Percentiles rank a stretch among this genome's conserved stretches.
Conservation (phyloP, 352 stramenopile genomes). For the Pythium phragmiticola region DNA sequence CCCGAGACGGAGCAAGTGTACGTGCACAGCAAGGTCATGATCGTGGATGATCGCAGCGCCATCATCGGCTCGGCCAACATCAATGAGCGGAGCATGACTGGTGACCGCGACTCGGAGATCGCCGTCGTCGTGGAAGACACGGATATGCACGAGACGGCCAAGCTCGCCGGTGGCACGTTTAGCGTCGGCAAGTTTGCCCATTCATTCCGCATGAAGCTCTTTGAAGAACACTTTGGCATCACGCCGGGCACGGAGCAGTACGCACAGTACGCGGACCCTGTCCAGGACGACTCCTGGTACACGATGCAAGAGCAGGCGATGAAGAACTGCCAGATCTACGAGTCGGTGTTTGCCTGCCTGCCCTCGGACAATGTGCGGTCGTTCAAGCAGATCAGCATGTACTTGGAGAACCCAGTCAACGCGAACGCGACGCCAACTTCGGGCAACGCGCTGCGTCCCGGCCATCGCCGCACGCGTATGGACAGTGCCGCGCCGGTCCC, state of each 20-base stretch:
- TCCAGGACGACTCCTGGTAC: conserved; percentile 60
- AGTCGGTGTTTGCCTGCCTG: conserved; percentile 80
- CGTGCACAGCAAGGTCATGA: conserved; percentile 91
- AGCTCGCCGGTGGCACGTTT: conserved; percentile 53
- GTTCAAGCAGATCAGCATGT: conserved; percentile 70
- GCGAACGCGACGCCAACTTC: neutral
- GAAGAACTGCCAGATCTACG: conserved; percentile 79
- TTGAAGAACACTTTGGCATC: conserved; percentile 79
- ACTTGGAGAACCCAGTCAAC: conserved; percentile 54
- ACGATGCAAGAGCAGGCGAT: conserved; percentile 50
- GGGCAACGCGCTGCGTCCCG: conserved; percentile 1
- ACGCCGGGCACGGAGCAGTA: conserved; percentile 39
- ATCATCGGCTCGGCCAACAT: conserved; percentile 96
- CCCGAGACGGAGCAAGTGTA: conserved; percentile 88
- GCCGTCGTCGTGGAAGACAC: conserved; percentile 82
- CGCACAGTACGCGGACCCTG: conserved; percentile 49
- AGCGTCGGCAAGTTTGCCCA: conserved; percentile 79
- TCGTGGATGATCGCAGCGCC: conserved; percentile 86
- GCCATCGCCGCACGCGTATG: conserved; percentile 18
- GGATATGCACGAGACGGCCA: conserved; percentile 69
- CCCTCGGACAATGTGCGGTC: conserved; percentile 76
- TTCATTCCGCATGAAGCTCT: conserved; percentile 84
- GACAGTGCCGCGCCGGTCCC: conserved; percentile 2
- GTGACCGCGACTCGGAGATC: conserved; percentile 89
- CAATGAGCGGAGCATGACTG: conserved; percentile 94